Conservation (phyloP, 305 asterid genomes). For the Fraxinus baroniana region DNA sequence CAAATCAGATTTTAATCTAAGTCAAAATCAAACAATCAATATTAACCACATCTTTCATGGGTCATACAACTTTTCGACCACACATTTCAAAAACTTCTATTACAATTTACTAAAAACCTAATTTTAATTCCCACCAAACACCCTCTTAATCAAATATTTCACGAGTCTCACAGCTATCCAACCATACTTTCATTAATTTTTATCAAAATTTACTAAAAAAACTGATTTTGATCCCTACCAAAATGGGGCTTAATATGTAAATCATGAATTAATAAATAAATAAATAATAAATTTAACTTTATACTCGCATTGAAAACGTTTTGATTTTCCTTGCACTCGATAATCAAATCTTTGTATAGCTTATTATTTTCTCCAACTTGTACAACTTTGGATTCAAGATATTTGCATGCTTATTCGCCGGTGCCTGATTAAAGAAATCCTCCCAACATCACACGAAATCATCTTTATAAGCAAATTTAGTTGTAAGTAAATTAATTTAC, state of each 20-base stretch:
- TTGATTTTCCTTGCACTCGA: constrained; percentile 73
- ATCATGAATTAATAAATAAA: background rate
- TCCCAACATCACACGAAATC: constrained; percentile 64
- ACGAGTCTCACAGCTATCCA: no score
- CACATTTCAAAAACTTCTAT: no score
- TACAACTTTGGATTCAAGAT: constrained; percentile 90
- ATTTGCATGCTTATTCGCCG: constrained; percentile 85
- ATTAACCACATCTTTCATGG: no score
- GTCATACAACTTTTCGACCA: no score
- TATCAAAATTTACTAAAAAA: no score
- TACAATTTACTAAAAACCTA: no score
- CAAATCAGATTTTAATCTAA: no score
- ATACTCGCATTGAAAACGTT: constrained; percentile 54
- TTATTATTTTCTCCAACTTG: constrained; percentile 84
- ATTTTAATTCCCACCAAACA: no score
- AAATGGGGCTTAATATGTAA: background rate
- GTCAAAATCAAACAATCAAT: no score
- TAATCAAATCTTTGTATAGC: constrained; percentile 71
- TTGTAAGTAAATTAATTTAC: background rate
- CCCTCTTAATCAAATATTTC: no score
- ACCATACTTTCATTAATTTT: no score
- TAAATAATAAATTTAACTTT: constrained; percentile 12
- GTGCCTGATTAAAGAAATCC: constrained; percentile 70
- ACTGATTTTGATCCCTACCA: no score
- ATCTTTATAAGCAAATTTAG: background rate